A percentile compares a stretch with the other conserved stretches of the same genome.
These are phyloP conservation scores for Neurospora cerealis DNA, from an alignment of 495 filamentous ascomycete species.

Conservation along the genomic window DNA sequence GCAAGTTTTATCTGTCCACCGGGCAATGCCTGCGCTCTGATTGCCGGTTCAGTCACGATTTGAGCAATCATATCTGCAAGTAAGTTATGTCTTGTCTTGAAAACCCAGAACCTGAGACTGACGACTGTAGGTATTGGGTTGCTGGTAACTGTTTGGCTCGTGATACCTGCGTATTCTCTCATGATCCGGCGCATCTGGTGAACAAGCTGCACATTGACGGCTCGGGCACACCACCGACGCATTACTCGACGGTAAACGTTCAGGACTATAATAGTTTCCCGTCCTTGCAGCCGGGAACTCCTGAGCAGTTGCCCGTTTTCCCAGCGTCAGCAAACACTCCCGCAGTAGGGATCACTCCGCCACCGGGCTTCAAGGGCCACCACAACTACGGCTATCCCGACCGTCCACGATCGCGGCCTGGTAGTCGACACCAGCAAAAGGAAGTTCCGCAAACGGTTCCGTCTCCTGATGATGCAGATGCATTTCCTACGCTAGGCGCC, in stretches of 20 bases:
- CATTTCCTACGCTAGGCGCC: constrained; percentile 87
- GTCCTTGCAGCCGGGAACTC: constrained; percentile 52
- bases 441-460: constrained; percentile 58
- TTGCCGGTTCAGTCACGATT: constrained; percentile 93
- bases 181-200: constrained; percentile 79
- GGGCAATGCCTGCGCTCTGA: constrained; percentile 91
- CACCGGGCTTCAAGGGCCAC: constrained; percentile 50
- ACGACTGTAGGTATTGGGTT: constrained; percentile 71
- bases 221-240: constrained; percentile 49
- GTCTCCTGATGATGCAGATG: constrained; percentile 85
- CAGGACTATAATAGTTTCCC: constrained; percentile 90
- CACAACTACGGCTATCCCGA: constrained; percentile 37
- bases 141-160: constrained; percentile 95
- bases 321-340: constrained; percentile 42
- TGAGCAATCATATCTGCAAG: constrained; percentile 96
- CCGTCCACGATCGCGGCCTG: constrained; percentile 72
- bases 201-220: constrained; percentile 57
- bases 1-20: constrained; percentile 89
- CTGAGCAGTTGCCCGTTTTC: constrained; percentile 49
- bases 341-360: constrained; percentile 43
- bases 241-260: constrained; percentile 60
- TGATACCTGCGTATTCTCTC: constrained; percentile 91
- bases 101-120: constrained; percentile 12
- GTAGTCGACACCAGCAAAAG: constrained; percentile 73
- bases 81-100: constrained; percentile 41